Conservation (phyloP, 306 rosid genomes). For the Astragalus glycyphyllos region DNA sequence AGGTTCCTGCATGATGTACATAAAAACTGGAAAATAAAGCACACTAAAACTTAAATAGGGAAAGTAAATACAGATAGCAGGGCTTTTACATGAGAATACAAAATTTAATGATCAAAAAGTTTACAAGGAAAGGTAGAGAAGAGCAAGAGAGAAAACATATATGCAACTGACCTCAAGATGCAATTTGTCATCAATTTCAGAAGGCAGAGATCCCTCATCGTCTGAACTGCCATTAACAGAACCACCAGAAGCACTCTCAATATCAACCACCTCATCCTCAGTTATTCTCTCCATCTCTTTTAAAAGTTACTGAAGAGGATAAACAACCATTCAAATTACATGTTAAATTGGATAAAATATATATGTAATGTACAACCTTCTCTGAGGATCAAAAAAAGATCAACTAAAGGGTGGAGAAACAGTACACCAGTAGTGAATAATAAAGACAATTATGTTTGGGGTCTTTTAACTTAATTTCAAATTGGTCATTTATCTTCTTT, state of each 20-base stretch:
- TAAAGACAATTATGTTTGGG: neutral
- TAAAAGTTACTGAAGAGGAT: conserved; percentile 33
- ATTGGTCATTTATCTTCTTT: too few species aligned
- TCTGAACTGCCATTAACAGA: conserved; percentile 73
- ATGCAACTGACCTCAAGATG: conserved; percentile 60
- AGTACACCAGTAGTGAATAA: conserved; percentile 1
- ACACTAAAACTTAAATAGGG: conserved; percentile 11
- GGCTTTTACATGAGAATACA: neutral
- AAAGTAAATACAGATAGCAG: conserved; percentile 22
- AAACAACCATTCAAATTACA: conserved; percentile 26
- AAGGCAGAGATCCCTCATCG: conserved; percentile 62
- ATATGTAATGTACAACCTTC: conserved; percentile 1
- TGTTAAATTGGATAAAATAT: conserved; percentile 8
- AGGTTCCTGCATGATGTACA: conserved; percentile 71
- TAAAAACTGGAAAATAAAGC: conserved; percentile 14
- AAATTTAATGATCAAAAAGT: conserved; percentile 9
- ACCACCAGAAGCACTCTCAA: conserved; percentile 63
- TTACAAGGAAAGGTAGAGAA: neutral
- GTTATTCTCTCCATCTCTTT: conserved; percentile 66
- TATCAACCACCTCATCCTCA: conserved; percentile 66
- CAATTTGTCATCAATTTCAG: conserved; percentile 63
- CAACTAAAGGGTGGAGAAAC: neutral
- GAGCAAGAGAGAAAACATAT: neutral
- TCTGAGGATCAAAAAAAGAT: neutral
- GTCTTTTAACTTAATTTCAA: too few species aligned